Conservation (phyloP, 768 basidiomycete genomes). For the Boletales sp. region DNA sequence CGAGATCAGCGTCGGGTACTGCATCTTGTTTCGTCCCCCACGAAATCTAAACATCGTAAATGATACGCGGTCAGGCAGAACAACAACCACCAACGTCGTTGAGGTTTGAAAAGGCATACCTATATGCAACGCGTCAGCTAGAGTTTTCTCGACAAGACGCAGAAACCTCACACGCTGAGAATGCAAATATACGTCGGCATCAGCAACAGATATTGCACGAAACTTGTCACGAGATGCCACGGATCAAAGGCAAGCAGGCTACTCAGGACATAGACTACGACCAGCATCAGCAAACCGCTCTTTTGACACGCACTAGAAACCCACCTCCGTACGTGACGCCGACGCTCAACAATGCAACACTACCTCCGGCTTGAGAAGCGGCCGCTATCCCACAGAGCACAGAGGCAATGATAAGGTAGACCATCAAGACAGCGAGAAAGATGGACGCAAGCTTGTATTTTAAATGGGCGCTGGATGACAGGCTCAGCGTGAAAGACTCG, state of each 20-base stretch:
- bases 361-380: conserved; percentile 56
- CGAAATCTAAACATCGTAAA: conserved; percentile 54
- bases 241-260: conserved; percentile 88
- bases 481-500: conserved; percentile 2
- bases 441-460: conserved; percentile 84
- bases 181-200: conserved; percentile 80
- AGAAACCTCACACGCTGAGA: conserved; percentile 51
- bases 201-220: conserved; percentile 82
- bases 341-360: conserved; percentile 81
- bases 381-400: conserved; percentile 78
- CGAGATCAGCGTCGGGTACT: conserved; percentile 70
- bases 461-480: conserved; percentile 15
- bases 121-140: conserved; percentile 33
- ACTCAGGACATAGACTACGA: conserved; percentile 68
- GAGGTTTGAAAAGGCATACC: conserved; percentile 82
- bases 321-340: conserved; percentile 79
- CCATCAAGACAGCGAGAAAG: conserved; percentile 70
- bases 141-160: neutral
- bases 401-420: conserved; percentile 82
- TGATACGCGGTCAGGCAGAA: conserved; percentile 10
- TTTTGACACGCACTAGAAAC: conserved; percentile 15
- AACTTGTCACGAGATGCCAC: conserved; percentile 94
- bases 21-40: conserved; percentile 97
- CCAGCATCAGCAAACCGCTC: conserved; percentile 1
- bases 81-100: conserved; percentile 56